Base-by-base conservation (phyloP, 257 asterid species). In the Solanum sejunctum region DNA sequence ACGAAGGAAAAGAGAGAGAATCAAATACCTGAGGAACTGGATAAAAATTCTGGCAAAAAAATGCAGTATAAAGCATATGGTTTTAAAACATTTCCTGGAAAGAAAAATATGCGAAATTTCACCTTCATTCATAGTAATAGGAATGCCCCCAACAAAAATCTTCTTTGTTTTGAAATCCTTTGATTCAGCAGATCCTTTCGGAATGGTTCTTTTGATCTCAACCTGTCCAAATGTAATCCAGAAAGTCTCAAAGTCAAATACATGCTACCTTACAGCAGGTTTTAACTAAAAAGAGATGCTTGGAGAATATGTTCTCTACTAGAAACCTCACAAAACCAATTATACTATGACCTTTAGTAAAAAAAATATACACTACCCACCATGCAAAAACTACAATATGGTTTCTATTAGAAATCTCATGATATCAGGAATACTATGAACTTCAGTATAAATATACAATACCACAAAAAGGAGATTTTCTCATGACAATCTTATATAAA, bases 171-270 rank as follows among this genome's bases (percentile, higher is more conserved):
- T 93, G 86, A 94, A 93, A 86, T 93, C 96, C 92, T 89, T 96
- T 20, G 99, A 92, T 55, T 94, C 99, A 61, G 95, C 92, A 23
- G 99, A 87, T 61, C 98, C 99, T 89, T 93, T 93, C 0, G 97
- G 98, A 84, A 95, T 95, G 57, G 98, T 95, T 91, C 98, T 93
- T 88, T 96, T 95, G 20, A 96, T 95, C 92, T 96, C 99, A 86
- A 96, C 98, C 98, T 95, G 90, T 7, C 58, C 41, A 86, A 18
- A 60, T 81, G 8, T 51, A 77, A 77, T 51, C 21, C 9, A 41
- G 5, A 16, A 23, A 77, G 61, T 51, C 81, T 49, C 23, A 49
- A 45, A 75, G 10, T 16, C 23, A 8, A 49, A 47, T 75, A 15
- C 23, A 21, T 23, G 3, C 43, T 43, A 23, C 58, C 58, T 45